Conservation (phyloP, 2,329 filamentous ascomycete genomes). For the Alternaria rosae region DNA sequence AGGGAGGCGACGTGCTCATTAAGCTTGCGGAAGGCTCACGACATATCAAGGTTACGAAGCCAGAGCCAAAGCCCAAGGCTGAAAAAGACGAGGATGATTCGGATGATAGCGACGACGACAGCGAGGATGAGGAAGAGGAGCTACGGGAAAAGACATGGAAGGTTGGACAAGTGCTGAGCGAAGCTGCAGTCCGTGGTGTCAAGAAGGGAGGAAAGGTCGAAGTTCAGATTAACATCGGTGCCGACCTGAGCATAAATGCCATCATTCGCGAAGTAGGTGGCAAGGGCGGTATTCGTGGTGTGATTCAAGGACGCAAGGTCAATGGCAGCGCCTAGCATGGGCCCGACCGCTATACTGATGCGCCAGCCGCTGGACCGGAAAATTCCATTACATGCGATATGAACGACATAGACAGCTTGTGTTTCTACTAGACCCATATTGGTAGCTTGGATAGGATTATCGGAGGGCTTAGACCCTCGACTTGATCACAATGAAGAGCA, state of each 20-base stretch:
- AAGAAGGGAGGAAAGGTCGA: conserved; percentile 93
- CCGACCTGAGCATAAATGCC: conserved; percentile 80
- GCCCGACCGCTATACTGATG: neutral
- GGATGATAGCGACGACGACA: conserved; percentile 64
- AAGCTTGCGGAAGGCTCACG: conserved; percentile 87
- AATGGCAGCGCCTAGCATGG: conserved; percentile 40
- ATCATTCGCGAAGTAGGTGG: conserved; percentile 85
- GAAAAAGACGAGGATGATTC: conserved; percentile 67
- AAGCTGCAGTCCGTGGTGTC: conserved; percentile 81
- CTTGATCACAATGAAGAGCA: neutral
- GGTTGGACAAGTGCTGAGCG: conserved; percentile 80
- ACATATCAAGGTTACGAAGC: conserved; percentile 92
- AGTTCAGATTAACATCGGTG: conserved; percentile 86
- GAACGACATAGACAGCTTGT: neutral
- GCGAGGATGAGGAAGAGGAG: conserved; percentile 85
- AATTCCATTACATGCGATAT: neutral
- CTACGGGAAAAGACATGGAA: conserved; percentile 92
- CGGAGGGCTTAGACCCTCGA: neutral
- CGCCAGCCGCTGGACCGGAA: neutral
- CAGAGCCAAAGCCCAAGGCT: conserved; percentile 77
- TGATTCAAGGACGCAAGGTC: conserved; percentile 36
- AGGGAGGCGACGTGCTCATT: conserved; percentile 86
- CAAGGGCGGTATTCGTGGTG: conserved; percentile 69
- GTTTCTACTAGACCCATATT: neutral
- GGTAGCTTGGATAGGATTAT: neutral